A percentile compares a stretch with the other conserved stretches of the same genome.
Evolutionary conservation across 139 green algal species (phyloP).

Genomic region (Chlamydomonas schloesseri): DNA sequence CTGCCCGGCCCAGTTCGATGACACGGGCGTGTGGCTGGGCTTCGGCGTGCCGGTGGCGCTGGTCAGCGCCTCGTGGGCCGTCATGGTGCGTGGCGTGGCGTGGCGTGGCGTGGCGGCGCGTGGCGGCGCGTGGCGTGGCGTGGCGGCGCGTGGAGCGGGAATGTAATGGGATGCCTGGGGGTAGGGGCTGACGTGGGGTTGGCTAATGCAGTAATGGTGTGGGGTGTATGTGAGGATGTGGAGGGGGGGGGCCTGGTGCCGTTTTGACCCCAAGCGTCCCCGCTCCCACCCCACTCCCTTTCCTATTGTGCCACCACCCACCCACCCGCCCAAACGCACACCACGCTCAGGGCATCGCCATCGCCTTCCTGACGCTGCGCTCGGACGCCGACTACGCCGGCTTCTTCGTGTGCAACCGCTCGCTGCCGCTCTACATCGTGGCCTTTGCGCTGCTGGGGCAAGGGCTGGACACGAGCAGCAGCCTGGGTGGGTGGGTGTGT

Average conservation of each 20-base stretch:
- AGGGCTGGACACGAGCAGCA: slow-evolving; percentile 54
- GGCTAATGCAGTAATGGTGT: too few relatives aligned
- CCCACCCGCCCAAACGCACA: neutral
- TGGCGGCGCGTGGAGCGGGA: too few relatives aligned
- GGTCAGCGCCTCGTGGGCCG: neutral
- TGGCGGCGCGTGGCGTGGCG: too few relatives aligned
- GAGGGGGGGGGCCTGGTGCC: too few relatives aligned
- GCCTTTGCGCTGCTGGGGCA: slow-evolving; percentile 17
- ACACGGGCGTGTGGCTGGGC: neutral
- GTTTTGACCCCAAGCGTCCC: neutral
- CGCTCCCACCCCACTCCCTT: neutral
- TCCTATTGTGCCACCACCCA: too few relatives aligned
- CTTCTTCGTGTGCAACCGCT: slow-evolving; percentile 8
- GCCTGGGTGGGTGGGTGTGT: slow-evolving; percentile 29
- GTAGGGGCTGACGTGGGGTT: too few relatives aligned
- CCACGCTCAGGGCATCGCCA: neutral
- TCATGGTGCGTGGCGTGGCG: neutral
- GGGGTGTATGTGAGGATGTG: too few relatives aligned
- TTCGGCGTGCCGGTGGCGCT: neutral
- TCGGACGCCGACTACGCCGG: neutral
- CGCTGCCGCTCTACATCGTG: slow-evolving; percentile 6
- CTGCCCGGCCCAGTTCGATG: neutral
- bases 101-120: too few relatives aligned
- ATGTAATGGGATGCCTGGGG: neutral
- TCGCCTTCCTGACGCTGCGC: neutral